phyloP scores from a whole-genome alignment of 306 rosid genomes.

The Fragaria ananassa region DNA sequence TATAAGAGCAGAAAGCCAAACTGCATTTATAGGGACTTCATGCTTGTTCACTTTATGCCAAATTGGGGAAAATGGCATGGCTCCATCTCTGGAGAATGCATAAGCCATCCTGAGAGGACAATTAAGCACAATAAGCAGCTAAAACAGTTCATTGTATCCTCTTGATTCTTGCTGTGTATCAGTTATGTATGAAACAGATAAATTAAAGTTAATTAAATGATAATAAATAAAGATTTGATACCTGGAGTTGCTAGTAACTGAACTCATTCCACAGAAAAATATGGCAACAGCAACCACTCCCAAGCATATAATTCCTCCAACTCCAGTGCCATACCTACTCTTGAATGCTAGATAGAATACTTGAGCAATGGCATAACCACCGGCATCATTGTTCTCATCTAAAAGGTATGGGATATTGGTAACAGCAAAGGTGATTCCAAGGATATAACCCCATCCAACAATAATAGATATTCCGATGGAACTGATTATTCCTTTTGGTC shows the following conservation, averaged over 20 bases:
- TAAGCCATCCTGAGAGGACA: constrained; percentile 69
- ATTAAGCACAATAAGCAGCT: constrained; percentile 21
- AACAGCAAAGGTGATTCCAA: constrained; percentile 86
- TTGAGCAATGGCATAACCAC: constrained; percentile 96
- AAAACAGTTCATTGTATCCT: not conserved
- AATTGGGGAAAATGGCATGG: constrained; percentile 84
- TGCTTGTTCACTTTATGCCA: constrained; percentile 87
- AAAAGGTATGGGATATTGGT: constrained; percentile 68
- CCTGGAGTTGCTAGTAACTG: constrained; percentile 98
- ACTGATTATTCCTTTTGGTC: constrained; percentile 95
- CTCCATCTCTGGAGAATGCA: constrained; percentile 98
- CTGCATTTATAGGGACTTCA: constrained; percentile 83
- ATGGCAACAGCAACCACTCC: constrained; percentile 81
- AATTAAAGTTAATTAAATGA: no score
- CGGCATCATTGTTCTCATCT: constrained; percentile 72
- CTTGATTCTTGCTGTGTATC: constrained; percentile 3
- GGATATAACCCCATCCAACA: constrained; percentile 88
- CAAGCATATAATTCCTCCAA: constrained; percentile 92
- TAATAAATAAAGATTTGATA: constrained; percentile 9
- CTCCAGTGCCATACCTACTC: constrained; percentile 80
- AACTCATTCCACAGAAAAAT: constrained; percentile 97
- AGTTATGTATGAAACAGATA: constrained; percentile 3
- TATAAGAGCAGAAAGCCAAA: constrained; percentile 76
- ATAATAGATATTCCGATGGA: constrained; percentile 82
- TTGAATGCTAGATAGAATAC: constrained; percentile 83